A percentile compares a stretch with the other conserved stretches of the same genome.
phyloP scores from a whole-genome alignment of 306 rosid genomes.

The Astragalus glycyphyllos region DNA sequence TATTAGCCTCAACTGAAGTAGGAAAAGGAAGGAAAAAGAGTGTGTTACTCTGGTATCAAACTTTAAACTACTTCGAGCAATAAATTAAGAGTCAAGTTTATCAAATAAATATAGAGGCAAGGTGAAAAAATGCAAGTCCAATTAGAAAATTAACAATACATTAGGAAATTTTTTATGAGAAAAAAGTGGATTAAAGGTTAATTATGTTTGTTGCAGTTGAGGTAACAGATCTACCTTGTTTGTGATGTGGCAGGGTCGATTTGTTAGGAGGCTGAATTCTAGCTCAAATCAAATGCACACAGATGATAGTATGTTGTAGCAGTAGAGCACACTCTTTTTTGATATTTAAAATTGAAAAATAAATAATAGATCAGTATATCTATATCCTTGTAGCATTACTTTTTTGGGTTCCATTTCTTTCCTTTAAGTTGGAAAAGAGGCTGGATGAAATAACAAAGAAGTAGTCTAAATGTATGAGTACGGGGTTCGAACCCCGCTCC shows the following conservation, averaged over 20 bases:
- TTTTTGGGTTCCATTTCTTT: constrained; percentile 31
- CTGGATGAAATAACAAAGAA: constrained; percentile 27
- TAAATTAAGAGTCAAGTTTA: too few relatives aligned
- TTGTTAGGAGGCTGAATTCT: constrained; percentile 76
- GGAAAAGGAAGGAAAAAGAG: neutral
- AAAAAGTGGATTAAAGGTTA: constrained; percentile 29
- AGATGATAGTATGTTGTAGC: constrained; percentile 39
- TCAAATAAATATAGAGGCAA: too few relatives aligned
- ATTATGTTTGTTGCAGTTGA: constrained; percentile 27
- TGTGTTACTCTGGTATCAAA: too few relatives aligned
- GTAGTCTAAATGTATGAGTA: too few relatives aligned
- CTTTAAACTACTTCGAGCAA: too few relatives aligned
- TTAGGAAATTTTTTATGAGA: neutral
- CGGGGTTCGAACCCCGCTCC: too few relatives aligned
- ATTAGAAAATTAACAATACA: too few relatives aligned
- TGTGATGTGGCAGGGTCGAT: constrained; percentile 74
- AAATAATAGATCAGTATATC: neutral
- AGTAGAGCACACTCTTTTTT: constrained; percentile 29
- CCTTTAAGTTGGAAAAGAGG: constrained; percentile 1
- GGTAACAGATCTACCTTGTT: constrained; percentile 38
- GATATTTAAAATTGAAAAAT: neutral
- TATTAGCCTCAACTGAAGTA: neutral
- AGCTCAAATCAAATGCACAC: constrained; percentile 50
- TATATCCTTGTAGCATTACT: constrained; percentile 14
- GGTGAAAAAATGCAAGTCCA: too few relatives aligned